Evolutionary conservation across 2,329 filamentous ascomycete genomes (phyloP).

Genomic region (Fusarium concolor): DNA sequence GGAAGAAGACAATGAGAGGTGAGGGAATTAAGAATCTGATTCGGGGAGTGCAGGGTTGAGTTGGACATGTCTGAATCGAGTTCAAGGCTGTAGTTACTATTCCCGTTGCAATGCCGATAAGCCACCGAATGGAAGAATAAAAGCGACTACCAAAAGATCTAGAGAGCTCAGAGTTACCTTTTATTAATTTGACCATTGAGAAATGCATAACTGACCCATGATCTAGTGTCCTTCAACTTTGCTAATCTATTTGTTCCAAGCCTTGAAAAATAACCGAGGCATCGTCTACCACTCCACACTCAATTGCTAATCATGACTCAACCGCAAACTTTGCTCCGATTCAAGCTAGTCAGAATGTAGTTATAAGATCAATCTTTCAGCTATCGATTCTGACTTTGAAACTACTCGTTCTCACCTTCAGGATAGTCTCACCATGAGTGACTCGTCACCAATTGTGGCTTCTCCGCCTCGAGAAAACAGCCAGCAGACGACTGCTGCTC

Average conservation of each 20-base stretch:
- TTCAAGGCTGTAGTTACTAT: neutral
- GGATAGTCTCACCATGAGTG: neutral
- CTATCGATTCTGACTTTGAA: neutral
- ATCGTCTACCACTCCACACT: neutral
- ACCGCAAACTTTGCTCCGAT: slow-evolving; percentile 2
- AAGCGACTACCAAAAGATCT: neutral
- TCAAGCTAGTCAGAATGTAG: neutral
- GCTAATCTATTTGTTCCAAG: neutral
- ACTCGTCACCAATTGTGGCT: neutral
- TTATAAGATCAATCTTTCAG: neutral
- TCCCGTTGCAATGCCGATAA: neutral
- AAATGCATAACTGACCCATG: too few species aligned
- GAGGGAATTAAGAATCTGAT: slow-evolving; percentile 79
- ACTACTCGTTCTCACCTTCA: neutral
- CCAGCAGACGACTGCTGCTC: neutral
- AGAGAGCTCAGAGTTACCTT: too few species aligned
- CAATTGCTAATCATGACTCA: slow-evolving; percentile 17
- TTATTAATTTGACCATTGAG: too few species aligned
- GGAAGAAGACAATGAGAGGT: slow-evolving; percentile 85
- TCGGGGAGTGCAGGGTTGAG: slow-evolving; percentile 25
- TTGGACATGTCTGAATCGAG: too few species aligned
- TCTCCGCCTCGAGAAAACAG: neutral
- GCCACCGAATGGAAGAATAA: neutral
- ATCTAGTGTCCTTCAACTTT: too few species aligned
- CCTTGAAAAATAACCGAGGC: too few species aligned